Evolutionary conservation across 1,284 basidiomycete species (phyloP), one percentile per base, ranked within the genome.

Genomic region (Melampsora larici-populina): DNA sequence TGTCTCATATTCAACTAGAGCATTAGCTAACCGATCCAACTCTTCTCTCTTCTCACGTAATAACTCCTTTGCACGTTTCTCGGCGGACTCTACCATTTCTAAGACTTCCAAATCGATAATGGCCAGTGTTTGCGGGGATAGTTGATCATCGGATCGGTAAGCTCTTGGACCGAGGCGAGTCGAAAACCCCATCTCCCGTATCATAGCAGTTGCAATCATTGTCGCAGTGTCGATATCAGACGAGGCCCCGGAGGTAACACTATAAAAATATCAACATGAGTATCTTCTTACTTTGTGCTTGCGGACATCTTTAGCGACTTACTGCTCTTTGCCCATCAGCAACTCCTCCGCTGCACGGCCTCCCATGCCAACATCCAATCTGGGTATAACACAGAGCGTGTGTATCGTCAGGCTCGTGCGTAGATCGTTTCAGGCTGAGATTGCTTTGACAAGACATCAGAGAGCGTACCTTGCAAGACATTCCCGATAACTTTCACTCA

Each of bases 1-100:
- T n/a, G 94, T 97, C 86, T 97, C 94, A 85, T 96, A 91, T 83
- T 96, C 93, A 24, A 97, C 89, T 78, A 97, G 86, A 5, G 95
- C 94, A 75, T 88, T 87, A 3, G 94, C 94, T 84, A 94, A 92
- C 84, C 86, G 87, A 85, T 96, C 92, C 68, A 97, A 86, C 83
- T 97, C 92, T 43, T 89, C 87, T 82, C 91, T 86, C 84, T 89
- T 91, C 46, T 87, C 86, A 81, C 88, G 89, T 79, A 97, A 86
- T 62, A 95, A 86, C 58, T 86, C 85, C 48, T 83, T 87, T 24
- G 91, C 91, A 58, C 94, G 90, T 58, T 84, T 84, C 86, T 93
- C 89, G 46, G 91, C 89, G 75, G 87, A 87, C 82, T 90, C 89
- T 78, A 96, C 87, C 81, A 97, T 85, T 70, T 92, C 79, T 29